Evolutionary conservation across 257 asterid species (phyloP).

Genomic region (Ilex asprella): DNA sequence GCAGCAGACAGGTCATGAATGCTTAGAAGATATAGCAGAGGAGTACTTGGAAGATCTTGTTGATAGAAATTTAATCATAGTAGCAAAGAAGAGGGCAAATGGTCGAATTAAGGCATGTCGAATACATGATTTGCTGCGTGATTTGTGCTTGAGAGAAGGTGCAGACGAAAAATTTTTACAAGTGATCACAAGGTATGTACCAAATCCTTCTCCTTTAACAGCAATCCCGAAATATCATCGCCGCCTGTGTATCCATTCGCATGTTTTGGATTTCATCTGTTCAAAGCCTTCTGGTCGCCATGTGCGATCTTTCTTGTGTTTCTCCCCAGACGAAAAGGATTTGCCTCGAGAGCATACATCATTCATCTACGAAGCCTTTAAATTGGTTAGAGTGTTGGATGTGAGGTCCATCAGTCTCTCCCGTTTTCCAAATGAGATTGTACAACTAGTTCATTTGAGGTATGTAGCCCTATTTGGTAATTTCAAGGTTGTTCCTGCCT

Average conservation of each 20-base stretch:
- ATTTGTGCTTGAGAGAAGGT: conserved; percentile 2
- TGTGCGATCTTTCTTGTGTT: background rate
- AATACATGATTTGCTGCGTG: conserved; percentile 3
- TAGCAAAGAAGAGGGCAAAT: background rate
- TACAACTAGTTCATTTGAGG: background rate
- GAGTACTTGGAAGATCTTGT: conserved; percentile 4
- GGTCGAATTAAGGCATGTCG: conserved; percentile 2
- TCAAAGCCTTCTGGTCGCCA: conserved; percentile 1
- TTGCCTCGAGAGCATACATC: background rate
- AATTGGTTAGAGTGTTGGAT: conserved; percentile 1
- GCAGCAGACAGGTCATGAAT: background rate
- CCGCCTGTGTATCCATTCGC: background rate
- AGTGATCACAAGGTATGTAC: background rate
- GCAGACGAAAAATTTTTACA: background rate
- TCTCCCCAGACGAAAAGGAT: background rate
- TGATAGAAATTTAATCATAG: background rate
- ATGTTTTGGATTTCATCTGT: background rate
- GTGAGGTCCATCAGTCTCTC: background rate
- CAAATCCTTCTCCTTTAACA: background rate
- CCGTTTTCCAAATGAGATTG: background rate
- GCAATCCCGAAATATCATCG: background rate
- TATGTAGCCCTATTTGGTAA: background rate
- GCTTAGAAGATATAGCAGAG: conserved; percentile 1
- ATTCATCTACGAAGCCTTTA: background rate
- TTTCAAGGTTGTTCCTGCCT: conserved; percentile 1